These are phyloP conservation scores for Lasiodiplodia hormozganensis DNA, from an alignment of 2,329 filamentous ascomycete species.

Conservation along the genomic window DNA sequence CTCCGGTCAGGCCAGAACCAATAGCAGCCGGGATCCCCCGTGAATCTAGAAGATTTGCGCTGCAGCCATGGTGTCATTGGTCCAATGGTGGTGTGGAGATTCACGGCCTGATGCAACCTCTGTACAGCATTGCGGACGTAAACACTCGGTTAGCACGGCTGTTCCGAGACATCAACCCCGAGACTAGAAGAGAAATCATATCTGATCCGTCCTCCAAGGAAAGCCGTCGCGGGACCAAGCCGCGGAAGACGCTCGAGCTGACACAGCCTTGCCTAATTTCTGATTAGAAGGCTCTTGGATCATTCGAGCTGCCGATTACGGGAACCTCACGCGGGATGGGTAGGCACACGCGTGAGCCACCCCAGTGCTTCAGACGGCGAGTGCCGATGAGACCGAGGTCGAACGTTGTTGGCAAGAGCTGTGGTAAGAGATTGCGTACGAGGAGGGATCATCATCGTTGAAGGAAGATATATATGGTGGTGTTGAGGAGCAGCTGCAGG, in stretches of 20 bases:
- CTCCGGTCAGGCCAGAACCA: neutral
- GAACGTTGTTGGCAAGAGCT: conserved; percentile 8
- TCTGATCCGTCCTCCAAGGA: neutral
- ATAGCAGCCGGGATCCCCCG: neutral
- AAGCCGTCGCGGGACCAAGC: neutral
- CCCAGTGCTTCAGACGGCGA: neutral
- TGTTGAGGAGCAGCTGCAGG: neutral
- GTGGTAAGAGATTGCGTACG: conserved; percentile 5
- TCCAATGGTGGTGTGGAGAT: neutral
- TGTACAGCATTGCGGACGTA: conserved; percentile 7
- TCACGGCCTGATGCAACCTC: neutral
- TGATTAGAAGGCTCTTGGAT: neutral
- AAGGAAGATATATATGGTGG: neutral
- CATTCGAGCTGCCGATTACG: conserved; percentile 26
- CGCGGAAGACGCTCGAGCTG: neutral
- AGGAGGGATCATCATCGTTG: neutral
- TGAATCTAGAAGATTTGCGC: neutral
- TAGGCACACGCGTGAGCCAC: conserved; percentile 13
- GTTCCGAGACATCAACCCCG: neutral
- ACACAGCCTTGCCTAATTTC: neutral
- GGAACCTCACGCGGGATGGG: conserved; percentile 19
- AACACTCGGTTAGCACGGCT: conserved; percentile 3
- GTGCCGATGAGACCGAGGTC: neutral
- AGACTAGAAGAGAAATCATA: conserved; percentile 1
- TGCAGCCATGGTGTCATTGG: neutral